A percentile compares a stretch with the other conserved stretches of the same genome.
Evolutionary conservation across 352 stramenopile genomes (phyloP).

Genomic region (Elongisporangium anandrum): DNA sequence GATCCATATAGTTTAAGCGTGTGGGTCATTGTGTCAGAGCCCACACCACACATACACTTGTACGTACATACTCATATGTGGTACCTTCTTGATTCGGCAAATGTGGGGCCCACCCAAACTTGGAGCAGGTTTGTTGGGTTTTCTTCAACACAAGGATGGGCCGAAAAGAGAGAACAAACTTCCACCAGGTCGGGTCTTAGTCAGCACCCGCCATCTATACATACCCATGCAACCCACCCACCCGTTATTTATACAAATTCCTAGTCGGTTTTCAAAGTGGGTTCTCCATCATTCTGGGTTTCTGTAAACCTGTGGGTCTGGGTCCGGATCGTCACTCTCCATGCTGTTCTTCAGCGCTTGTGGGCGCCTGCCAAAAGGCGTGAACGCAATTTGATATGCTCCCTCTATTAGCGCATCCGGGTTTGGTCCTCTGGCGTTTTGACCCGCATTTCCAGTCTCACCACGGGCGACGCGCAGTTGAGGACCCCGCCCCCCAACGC

Average conservation of each 20-base stretch:
- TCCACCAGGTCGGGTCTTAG: neutral
- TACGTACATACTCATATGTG: neutral
- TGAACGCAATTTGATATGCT: neutral
- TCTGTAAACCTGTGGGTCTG: neutral
- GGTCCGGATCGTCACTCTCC: neutral
- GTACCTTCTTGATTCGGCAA: neutral
- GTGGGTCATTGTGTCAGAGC: too few species aligned
- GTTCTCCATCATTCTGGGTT: neutral
- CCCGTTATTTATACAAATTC: too few species aligned
- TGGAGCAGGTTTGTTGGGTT: neutral
- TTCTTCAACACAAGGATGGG: neutral
- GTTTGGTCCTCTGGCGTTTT: neutral
- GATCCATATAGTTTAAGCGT: too few species aligned
- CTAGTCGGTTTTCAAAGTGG: too few species aligned
- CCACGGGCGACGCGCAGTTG: neutral
- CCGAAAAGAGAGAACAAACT: neutral
- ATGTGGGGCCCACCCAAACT: neutral
- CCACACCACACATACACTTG: neutral
- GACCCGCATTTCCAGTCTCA: neutral
- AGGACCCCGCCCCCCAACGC: neutral
- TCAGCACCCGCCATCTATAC: neutral
- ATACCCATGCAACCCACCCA: neutral
- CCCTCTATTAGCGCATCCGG: neutral
- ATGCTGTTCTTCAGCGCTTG: neutral
- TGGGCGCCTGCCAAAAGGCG: neutral